Base-by-base conservation (phyloP, 257 asterid genomes). In the Jaltomata sinuosa region DNA sequence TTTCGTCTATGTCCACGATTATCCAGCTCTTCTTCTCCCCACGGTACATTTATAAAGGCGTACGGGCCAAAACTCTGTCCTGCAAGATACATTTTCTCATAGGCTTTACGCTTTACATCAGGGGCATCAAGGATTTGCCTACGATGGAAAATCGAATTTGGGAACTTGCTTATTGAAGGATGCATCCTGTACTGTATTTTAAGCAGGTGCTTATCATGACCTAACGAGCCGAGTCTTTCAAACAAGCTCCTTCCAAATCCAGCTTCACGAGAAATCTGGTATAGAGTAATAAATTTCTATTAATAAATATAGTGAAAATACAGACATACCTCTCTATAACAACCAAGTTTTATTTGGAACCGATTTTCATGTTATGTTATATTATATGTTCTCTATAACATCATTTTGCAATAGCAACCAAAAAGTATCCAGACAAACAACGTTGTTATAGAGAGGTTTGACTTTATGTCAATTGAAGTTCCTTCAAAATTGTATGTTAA, bases 21-120 rank as follows among this genome's bases (percentile, higher is more conserved):
- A 79, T 89, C 93, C 6, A 64, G 8, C 80, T 94, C 95, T 84
- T 92, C 96, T 84, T 40, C 85, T 54, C 94, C 94, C 5, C 57
- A 88, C 29, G 76, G 83, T 21, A 93, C 76, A 85, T 90, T 89
- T 52, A 93, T 92, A 81, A 93, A 92, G 0, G 94, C 89, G 83
- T 92, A 93, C 4, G 92, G 90, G 52, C 94, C 96, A 82, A 87
- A 93, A 89, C 90, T 88, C 77, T 45, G 83, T 45, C 91, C 94
- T 3, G 47, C 57, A 40, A 91, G 88, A 88, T 84, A 89, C 32
- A 82, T 15, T 79, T 78, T 87, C 69, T 68, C 85, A 18, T 80
- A 42, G 14, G 80, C 47, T 1, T 65, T 62, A 36, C 52, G 2
- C 12, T 11, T 45, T 6, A 82, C 84, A 64, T 11, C 76, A n/a